Percentiles rank a stretch among this genome's conserved stretches.
Evolutionary conservation across 2,329 filamentous ascomycete genomes (phyloP).

Genomic region (Colletotrichum lupini): DNA sequence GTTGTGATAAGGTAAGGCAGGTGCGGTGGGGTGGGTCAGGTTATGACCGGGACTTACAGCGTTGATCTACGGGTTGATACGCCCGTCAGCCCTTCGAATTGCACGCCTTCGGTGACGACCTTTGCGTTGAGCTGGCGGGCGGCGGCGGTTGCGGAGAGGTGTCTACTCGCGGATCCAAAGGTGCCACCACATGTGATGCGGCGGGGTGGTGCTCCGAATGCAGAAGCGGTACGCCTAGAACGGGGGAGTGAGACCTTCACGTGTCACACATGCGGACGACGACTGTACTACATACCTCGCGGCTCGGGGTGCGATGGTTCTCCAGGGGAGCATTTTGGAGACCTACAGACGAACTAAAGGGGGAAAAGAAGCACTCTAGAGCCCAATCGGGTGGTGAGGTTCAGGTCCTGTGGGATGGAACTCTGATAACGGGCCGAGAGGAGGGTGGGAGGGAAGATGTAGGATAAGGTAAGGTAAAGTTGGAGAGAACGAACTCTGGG

Average conservation of each 20-base stretch:
- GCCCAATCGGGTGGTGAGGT: neutral
- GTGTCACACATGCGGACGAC: slow-evolving; percentile 1
- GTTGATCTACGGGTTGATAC: slow-evolving; percentile 23
- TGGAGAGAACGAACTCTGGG: neutral
- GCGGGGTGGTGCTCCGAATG: slow-evolving; percentile 11
- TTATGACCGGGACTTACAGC: slow-evolving; percentile 26
- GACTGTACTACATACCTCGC: slow-evolving; percentile 15
- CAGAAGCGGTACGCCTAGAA: slow-evolving; percentile 17
- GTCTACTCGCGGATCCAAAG: slow-evolving; percentile 1
- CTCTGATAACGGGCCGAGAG: slow-evolving; percentile 1
- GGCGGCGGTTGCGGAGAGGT: slow-evolving; percentile 20
- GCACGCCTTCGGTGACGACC: slow-evolving; percentile 21
- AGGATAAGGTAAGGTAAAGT: slow-evolving; percentile 5
- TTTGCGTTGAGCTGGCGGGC: neutral
- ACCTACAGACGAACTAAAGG: neutral
- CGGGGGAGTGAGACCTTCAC: slow-evolving; percentile 17
- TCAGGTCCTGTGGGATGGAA: slow-evolving; percentile 2
- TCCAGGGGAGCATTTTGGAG: slow-evolving; percentile 15
- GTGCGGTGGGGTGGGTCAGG: no score
- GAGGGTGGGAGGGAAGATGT: no score
- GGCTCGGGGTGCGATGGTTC: slow-evolving; percentile 18
- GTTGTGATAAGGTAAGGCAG: no score
- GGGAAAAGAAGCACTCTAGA: neutral
- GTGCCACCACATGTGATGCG: neutral
- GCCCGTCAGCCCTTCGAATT: slow-evolving; percentile 6